Conservation (phyloP, 495 filamentous ascomycete species). For the Penicillium cataractarum region DNA sequence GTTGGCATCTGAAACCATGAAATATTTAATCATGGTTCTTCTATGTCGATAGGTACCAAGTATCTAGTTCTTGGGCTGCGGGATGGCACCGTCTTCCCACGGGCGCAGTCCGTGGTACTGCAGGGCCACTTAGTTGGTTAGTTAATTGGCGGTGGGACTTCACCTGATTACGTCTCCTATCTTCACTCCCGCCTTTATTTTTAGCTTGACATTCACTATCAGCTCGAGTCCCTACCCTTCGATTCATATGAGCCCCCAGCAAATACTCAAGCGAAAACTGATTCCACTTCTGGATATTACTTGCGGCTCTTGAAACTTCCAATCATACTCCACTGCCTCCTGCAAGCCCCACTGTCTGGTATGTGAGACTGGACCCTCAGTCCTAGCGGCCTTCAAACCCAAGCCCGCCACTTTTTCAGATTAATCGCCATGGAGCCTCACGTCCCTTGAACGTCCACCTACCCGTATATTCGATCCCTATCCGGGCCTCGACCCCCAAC, state of each 20-base stretch:
- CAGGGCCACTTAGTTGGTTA: background rate
- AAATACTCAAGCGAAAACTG: background rate
- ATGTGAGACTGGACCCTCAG: constrained; percentile 25
- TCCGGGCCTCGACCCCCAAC: constrained; percentile 18
- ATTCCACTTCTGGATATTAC: constrained; percentile 1
- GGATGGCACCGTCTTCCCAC: background rate
- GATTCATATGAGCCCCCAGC: background rate
- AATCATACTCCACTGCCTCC: constrained; percentile 11
- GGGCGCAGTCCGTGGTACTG: background rate
- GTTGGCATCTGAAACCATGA: too few relatives aligned
- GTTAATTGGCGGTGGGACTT: background rate
- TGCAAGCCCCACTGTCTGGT: constrained; percentile 29
- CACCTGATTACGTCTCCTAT: background rate
- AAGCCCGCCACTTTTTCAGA: constrained; percentile 14
- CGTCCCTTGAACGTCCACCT: constrained; percentile 15
- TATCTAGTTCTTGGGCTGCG: background rate
- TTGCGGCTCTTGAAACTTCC: background rate
- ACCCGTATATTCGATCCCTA: constrained; percentile 9
- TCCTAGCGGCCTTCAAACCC: constrained; percentile 19
- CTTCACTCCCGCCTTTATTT: background rate
- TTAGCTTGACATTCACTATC: background rate
- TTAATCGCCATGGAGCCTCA: constrained; percentile 27
- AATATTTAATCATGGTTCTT: background rate
- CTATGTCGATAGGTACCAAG: background rate
- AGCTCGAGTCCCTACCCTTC: background rate